Percentiles rank a stretch among this genome's conserved stretches.
phyloP scores from a whole-genome alignment of 1,139 yeast genomes.

The Pichia norvegensis region DNA sequence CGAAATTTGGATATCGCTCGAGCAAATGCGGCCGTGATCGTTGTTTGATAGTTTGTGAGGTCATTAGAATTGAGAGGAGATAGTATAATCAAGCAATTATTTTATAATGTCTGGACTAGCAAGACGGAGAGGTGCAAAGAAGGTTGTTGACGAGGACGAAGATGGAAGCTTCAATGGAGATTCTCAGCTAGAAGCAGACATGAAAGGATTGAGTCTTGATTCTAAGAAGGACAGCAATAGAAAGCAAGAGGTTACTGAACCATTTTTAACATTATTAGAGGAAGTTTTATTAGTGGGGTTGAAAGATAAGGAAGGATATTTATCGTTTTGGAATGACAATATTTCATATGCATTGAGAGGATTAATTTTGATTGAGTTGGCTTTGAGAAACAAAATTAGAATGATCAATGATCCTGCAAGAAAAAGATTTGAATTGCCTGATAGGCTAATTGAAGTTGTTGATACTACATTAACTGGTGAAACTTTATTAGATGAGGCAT shows the following conservation, averaged over 20 bases:
- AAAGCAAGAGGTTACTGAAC: conserved; percentile 33
- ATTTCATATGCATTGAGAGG: conserved; percentile 95
- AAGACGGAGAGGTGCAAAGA: conserved; percentile 31
- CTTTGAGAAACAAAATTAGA: conserved; percentile 81
- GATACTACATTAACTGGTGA: conserved; percentile 90
- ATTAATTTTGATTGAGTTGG: conserved; percentile 83
- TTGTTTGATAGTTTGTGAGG: background rate
- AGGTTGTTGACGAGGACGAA: conserved; percentile 3
- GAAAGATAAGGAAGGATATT: conserved; percentile 91
- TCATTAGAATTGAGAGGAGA: too few relatives aligned
- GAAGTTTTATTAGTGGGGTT: conserved; percentile 88
- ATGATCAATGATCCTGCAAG: conserved; percentile 93
- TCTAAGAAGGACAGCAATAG: conserved; percentile 3
- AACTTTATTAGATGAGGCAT: conserved; percentile 85
- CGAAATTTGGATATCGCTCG: background rate
- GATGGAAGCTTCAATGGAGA: background rate
- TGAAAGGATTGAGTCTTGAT: conserved; percentile 8
- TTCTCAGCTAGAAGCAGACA: conserved; percentile 5
- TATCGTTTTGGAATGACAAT: conserved; percentile 97
- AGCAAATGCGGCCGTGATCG: background rate
- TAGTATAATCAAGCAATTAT: background rate
- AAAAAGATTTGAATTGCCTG: conserved; percentile 78
- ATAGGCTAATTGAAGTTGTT: conserved; percentile 78
- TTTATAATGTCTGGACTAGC: conserved; percentile 28
- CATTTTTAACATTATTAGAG: conserved; percentile 87